phyloP scores from a whole-genome alignment of 2,329 filamentous ascomycete species.

The Microsporum ferrugineum region DNA sequence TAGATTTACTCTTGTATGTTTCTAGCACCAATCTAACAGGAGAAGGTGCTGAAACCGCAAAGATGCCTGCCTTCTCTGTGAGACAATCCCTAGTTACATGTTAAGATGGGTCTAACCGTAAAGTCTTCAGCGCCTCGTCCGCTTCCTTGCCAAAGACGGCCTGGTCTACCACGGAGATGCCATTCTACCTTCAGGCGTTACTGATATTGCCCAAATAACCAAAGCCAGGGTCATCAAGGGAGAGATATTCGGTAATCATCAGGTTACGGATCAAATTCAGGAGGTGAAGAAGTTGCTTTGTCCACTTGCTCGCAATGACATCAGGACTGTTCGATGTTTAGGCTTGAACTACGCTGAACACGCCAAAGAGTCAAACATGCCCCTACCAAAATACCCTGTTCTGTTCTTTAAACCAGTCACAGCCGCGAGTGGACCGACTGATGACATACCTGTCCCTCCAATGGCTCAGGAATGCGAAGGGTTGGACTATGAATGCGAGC shows the following conservation, averaged over 20 bases:
- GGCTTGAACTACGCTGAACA: slow-evolving; percentile 63
- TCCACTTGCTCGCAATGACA: slow-evolving; percentile 51
- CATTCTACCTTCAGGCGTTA: slow-evolving; percentile 50
- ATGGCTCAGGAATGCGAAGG: slow-evolving; percentile 56
- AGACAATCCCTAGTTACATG: background rate
- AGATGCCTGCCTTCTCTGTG: slow-evolving; percentile 4
- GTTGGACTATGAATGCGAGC: slow-evolving; percentile 70
- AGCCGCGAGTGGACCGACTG: slow-evolving; percentile 51
- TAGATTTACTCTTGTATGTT: background rate
- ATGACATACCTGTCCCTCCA: slow-evolving; percentile 54
- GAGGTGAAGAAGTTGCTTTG: slow-evolving; percentile 45
- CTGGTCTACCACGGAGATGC: slow-evolving; percentile 63
- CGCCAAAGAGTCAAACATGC: slow-evolving; percentile 57
- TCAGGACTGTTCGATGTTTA: slow-evolving; percentile 56
- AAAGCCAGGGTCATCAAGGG: slow-evolving; percentile 54
- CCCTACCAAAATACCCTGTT: slow-evolving; percentile 59
- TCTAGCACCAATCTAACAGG: background rate
- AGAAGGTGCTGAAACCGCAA: background rate
- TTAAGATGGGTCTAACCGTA: background rate
- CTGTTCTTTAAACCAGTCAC: slow-evolving; percentile 65
- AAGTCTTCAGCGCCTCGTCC: slow-evolving; percentile 50
- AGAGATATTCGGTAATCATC: slow-evolving; percentile 53
- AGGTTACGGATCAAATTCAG: slow-evolving; percentile 51
- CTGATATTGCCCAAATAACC: slow-evolving; percentile 49
- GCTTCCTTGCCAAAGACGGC: slow-evolving; percentile 62